Evolutionary conservation across 257 asterid species (phyloP), one percentile per base, ranked within the genome.

Genomic region (Solanum etuberosum): DNA sequence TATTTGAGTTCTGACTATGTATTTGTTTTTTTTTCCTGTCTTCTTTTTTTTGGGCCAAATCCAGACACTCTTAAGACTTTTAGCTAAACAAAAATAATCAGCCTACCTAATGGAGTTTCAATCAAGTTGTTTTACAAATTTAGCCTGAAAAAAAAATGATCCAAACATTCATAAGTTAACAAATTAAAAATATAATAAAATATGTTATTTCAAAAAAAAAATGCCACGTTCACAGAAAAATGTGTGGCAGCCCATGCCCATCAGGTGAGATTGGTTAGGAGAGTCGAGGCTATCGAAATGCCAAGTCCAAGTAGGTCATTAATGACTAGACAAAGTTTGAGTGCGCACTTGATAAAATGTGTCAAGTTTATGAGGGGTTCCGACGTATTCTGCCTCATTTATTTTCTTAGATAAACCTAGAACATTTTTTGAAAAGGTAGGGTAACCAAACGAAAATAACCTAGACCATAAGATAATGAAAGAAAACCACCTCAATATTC

Each of bases 401-500:
- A 42, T 38, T 48, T 88, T 27, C 54, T 76, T 73, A 73, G 37
- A 73, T 37, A 35, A 81, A 81, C 29, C 43, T 81, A 81, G 63
- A 29, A 27, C 1, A 46, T 16, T 9, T 72, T 35, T 72, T 72
- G 9, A 72, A 72, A 34, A 72, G 81, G 48, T 34, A 72, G n/a
- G 29, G 81, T 20, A 72, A 72, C 81, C 48, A 35, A 10, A 72
- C 18, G 18, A 35, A 9, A 72, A 25, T 10, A 80, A 46, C 29
- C 29, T 80, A 29, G 65, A 31, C 32, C 27, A 81, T 48, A 81
- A 31, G 42, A 48, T 15, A 48, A 81, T 48, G 68, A 61, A 74
- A 38, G 51, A 82, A 43, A 83, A 48, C 40, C 37, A 89, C 94
- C 92, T 89, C 89, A 86, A 89, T 25, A 88, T 88, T 48, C 86